Evolutionary conservation across 164 flowering plant genomes (phyloP), one percentile per base, ranked within the genome.

Genomic region (Nelumbo lutea): DNA sequence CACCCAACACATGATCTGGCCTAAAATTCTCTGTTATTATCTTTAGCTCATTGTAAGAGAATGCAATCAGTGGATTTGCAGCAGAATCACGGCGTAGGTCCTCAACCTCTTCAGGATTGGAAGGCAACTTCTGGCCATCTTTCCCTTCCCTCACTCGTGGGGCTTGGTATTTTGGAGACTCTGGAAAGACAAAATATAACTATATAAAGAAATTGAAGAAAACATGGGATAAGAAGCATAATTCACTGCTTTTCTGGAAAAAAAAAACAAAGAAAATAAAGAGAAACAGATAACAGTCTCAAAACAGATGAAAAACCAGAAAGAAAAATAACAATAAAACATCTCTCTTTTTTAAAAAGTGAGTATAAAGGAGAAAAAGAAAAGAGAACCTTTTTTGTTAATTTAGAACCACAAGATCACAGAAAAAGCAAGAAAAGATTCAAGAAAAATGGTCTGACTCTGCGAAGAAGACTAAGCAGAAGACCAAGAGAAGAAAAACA

Each of bases 151-250:
- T 55, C 58, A 10, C 6, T 47, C 58, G 38, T 56, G 70, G 45
- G 13, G 65, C 59, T 27, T 64, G 65, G 46, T 11, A 50, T 65
- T 64, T 73, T 38, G 76, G 72, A 41, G 76, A 73, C 7, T 69
- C 76, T 73, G 42, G 7, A 41, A 9, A 62, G 44, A 48, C 9
- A 27, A 59, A 27, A 59, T 9, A 5, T 2, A 5, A 59, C 4
- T 59, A 38, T 14, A 8, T 5, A 38, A 59, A 27, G 7, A 9
- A 59, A 27, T 1, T 58, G 42, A 41, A 65, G n/a, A 47, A 8
- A 47, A 42, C 39, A 50, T 61, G 6, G 11, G 41, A 69, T 41
- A 15, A 50, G 53, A 50, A 13, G 48, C 7, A 4, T 7, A 46
- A 46, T 51, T 10, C 55, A 7, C 55, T 51, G 3, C 10, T 51